These are phyloP conservation scores for Penicillium expansum DNA, from an alignment of 2,329 filamentous ascomycete species.

Conservation along the genomic window DNA sequence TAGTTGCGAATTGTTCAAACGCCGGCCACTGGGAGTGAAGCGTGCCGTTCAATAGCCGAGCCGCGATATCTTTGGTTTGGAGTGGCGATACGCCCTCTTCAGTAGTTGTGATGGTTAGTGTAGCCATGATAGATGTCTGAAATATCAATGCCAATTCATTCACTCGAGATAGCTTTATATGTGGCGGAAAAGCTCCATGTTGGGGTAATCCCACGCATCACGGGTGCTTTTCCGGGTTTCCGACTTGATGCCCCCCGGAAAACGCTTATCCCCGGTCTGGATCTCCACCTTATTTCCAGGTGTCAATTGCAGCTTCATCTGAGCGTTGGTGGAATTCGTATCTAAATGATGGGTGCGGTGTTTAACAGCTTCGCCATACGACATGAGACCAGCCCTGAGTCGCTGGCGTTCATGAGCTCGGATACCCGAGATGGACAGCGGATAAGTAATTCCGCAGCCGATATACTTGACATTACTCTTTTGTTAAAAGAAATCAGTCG, in stretches of 20 bases:
- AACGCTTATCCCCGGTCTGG: not conserved
- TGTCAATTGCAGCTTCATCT: not conserved
- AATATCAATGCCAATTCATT: not conserved
- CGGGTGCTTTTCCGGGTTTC: conserved; percentile 16
- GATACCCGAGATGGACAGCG: not conserved
- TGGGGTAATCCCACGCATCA: conserved; percentile 6
- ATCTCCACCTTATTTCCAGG: not conserved
- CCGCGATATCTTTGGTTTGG: conserved; percentile 18
- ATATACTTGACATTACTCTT: not conserved
- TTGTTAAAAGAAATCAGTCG: too few relatives aligned
- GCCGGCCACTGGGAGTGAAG: conserved; percentile 22
- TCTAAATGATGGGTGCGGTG: not conserved
- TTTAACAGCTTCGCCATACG: not conserved
- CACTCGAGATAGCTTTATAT: conserved; percentile 7
- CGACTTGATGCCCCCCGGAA: conserved; percentile 4
- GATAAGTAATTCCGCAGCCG: not conserved
- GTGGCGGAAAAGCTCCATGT: not conserved
- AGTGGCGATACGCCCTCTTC: conserved; percentile 7
- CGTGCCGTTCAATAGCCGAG: conserved; percentile 22
- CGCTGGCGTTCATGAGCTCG: not conserved
- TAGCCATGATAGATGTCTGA: conserved; percentile 5
- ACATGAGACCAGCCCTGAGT: not conserved
- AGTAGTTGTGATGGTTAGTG: conserved; percentile 9
- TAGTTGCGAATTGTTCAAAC: conserved; percentile 19
- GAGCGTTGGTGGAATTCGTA: rapidly evolving